Evolutionary conservation across 2,329 filamentous ascomycete genomes (phyloP).

Genomic region (Aureobasidium sp.): DNA sequence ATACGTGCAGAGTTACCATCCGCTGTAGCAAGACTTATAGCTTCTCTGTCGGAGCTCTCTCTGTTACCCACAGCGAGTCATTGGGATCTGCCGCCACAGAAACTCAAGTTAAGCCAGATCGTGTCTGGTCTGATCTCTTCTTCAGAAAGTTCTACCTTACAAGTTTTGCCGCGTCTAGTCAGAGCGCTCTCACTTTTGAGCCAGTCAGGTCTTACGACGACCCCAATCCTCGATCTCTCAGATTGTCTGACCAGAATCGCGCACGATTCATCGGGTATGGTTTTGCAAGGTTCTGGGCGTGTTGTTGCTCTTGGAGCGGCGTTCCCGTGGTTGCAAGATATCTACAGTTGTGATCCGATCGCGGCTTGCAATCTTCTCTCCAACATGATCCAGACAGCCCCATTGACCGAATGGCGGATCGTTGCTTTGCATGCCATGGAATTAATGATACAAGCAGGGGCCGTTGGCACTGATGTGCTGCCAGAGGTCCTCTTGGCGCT

Average conservation of each 20-base stretch:
- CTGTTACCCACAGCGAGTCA: not conserved
- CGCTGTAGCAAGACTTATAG: conserved; percentile 16
- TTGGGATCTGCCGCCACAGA: not conserved
- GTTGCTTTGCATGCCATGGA: conserved; percentile 32
- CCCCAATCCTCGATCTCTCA: conserved; percentile 10
- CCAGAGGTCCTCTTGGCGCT: conserved; percentile 18
- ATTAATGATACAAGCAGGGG: conserved; percentile 15
- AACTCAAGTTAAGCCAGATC: not conserved
- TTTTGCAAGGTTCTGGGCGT: conserved; percentile 32
- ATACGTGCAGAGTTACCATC: conserved; percentile 23
- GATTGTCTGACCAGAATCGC: conserved; percentile 25
- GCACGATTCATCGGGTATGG: conserved; percentile 31
- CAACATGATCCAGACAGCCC: conserved; percentile 14
- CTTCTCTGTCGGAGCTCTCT: conserved; percentile 16
- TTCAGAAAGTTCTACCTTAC: conserved; percentile 21
- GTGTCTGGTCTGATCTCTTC: conserved; percentile 18
- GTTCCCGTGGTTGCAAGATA: conserved; percentile 17
- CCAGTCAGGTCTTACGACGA: conserved; percentile 8
- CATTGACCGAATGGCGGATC: conserved; percentile 36
- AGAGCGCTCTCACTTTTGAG: conserved; percentile 15
- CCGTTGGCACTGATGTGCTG: conserved; percentile 11
- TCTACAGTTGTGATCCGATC: not conserved
- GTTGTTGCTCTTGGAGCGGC: conserved; percentile 35
- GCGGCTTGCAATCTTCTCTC: not conserved
- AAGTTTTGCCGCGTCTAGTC: conserved; percentile 18